These are phyloP conservation scores for Tetradesmus obliquus DNA, from an alignment of 139 green algal species.

Conservation along the genomic window DNA sequence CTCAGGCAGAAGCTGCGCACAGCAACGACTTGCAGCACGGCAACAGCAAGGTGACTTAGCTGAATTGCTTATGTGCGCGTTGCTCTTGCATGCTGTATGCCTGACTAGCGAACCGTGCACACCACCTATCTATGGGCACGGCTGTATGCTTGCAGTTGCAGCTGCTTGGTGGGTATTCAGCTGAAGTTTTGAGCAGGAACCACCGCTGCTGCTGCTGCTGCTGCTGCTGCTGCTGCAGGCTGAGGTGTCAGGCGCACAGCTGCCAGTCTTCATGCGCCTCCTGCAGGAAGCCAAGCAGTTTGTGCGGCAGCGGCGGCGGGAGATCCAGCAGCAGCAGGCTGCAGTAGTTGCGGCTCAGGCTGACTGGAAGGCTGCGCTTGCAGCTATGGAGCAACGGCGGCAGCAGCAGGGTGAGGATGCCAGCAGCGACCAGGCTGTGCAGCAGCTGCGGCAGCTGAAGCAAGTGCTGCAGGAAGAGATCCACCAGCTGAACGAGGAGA, in stretches of 20 bases:
- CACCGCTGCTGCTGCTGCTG: no score
- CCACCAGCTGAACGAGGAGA: constrained; percentile 53
- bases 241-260: background rate
- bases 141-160: background rate
- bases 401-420: background rate
- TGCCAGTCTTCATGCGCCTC: background rate
- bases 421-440: constrained; percentile 15
- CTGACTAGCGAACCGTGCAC: background rate
- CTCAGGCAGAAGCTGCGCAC: background rate
- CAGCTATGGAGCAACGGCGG: constrained; percentile 23
- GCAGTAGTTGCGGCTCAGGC: constrained; percentile 37
- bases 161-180: background rate
- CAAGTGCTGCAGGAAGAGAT: constrained; percentile 57
- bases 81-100: background rate
- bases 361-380: constrained; percentile 32
- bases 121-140: background rate
- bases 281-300: constrained; percentile 37
- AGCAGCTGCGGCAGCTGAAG: constrained; percentile 54
- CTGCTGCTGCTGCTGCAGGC: no score
- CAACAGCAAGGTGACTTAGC: background rate
- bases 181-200: no score
- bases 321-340: constrained; percentile 31
- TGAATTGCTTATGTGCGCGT: background rate
- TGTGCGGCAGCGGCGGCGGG: constrained; percentile 31
- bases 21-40: background rate